Evolutionary conservation across 352 stramenopile genomes (phyloP), one percentile per base, ranked within the genome.

Genomic region (Pythium scleroteichum): DNA sequence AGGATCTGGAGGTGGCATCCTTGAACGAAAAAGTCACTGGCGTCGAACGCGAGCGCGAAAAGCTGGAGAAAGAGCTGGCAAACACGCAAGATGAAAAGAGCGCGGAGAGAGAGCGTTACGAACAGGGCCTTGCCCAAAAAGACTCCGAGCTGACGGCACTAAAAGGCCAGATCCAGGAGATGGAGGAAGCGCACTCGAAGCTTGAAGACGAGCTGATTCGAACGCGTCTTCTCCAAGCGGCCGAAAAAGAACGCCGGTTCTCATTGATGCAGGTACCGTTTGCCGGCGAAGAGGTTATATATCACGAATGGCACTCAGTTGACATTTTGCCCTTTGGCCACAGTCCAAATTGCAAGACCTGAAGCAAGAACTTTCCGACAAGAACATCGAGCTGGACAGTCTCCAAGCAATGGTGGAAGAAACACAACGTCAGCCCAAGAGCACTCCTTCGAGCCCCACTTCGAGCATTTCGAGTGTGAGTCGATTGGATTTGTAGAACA

Each of bases 341-440:
- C 38, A 44, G 38, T 5, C 3, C 3, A 20, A 44, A 20, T 20
- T 44, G 4, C 13, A 20, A 17, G 13, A 44, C 38, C 13, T 44
- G 14, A 44, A 44, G n/a, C 35, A 58, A 48, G 51, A 58, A 29
- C 23, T 58, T 17, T 20, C 17, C 4, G 13, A 44, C 13, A 44
- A 44, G 38, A 44, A 85, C 72, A 85, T 83, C 64, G 84, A 85
- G 62, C 72, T 44, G 38, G 17, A 44, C 38, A 44, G 17, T 17
- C 38, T 44, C 38, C 38, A 44, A 17, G 38, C 38, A 17, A 20
- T 20, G 13, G 17, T 44, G 38, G 38, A 44, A 4, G 38, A 44
- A n/a, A 7, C 38, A 4, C 13, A 20, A 13, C 38, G 38, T 20
- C 38, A 44, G 38, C 23, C 39, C 13, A 10, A 22, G 22, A 53